Base-by-base conservation (phyloP, 2,329 filamentous ascomycete species). In the Arthroderma sp. region DNA sequence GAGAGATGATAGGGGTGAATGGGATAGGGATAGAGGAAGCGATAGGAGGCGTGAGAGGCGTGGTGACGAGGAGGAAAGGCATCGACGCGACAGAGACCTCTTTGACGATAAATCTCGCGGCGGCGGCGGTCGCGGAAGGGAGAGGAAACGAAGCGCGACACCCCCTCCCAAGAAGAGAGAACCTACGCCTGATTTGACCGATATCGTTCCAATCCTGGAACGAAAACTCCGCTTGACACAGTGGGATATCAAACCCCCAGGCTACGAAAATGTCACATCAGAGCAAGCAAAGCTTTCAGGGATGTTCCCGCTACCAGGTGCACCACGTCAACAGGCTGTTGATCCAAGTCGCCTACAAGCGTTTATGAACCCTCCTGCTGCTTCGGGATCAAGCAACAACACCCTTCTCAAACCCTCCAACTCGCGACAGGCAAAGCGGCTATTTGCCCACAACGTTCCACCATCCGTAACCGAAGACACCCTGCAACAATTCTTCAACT, bases 181-280 rank as follows among this genome's bases (percentile, higher is more conserved):
- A 73, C 89, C 93, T 6, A 98, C 93, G 0, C 94, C 93, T 37
- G 94, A 99, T 71, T 77, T 99, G 68, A 94, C 91, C 60, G 84
- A 94, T 66, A 77, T 94, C 59, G 78, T 86, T n/a, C 82, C 89
- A 2, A 79, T 99, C 59, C 77, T 90, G 62, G 85, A 91, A 67
- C 85, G 91, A 66, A 93, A 91, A 78, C 86, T 94, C 65, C 86
- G 93, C 59, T 77, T 98, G 78, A 97, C 91, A 37, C 94, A 98
- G 73, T 99, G 93, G 93, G 94, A 99, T 71, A 96, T 98, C 72
- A 98, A 98, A 76, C 93, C 93, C 4, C 88, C 90, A 15, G 91
- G 93, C 47, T 99, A 99, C 68, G 94, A 98, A 69, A 95, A 93
- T 72, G 91, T 99, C 63, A 96, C 93, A 1, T 90, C 93, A 21